Conservation (phyloP, 352 stramenopile genomes). For the Pythium dissotocum region DNA sequence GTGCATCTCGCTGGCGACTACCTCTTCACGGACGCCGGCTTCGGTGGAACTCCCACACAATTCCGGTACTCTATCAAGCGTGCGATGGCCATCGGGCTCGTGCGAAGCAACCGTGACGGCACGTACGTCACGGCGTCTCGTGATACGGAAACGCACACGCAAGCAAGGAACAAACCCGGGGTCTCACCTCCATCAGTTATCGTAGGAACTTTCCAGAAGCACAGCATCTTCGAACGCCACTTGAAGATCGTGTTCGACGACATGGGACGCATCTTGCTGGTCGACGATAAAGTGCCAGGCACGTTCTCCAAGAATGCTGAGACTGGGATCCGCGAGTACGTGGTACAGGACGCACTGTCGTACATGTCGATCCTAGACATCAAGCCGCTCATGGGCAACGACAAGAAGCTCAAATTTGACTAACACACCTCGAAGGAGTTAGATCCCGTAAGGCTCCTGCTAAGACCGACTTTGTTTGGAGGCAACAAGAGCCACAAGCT, state of each 20-base stretch:
- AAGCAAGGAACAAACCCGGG: background rate
- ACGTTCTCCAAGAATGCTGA: slow-evolving; percentile 32
- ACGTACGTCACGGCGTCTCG: slow-evolving; percentile 11
- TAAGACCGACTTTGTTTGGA: no score
- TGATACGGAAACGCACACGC: background rate
- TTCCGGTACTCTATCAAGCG: slow-evolving; percentile 43
- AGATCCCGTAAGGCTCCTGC: no score
- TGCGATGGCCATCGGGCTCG: slow-evolving; percentile 40
- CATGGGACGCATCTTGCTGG: slow-evolving; percentile 39
- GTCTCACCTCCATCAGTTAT: background rate
- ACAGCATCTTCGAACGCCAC: slow-evolving; percentile 16
- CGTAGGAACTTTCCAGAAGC: background rate
- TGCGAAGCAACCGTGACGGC: slow-evolving; percentile 18
- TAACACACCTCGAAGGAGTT: slow-evolving; percentile 2
- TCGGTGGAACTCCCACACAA: slow-evolving; percentile 32
- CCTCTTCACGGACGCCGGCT: slow-evolving; percentile 47
- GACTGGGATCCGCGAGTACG: slow-evolving; percentile 28
- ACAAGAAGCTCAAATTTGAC: slow-evolving; percentile 45
- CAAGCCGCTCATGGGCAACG: slow-evolving; percentile 49
- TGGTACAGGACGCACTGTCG: slow-evolving; percentile 49
- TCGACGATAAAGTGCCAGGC: slow-evolving; percentile 39
- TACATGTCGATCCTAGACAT: slow-evolving; percentile 25
- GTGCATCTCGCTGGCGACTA: slow-evolving; percentile 54
- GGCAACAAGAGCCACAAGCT: background rate
- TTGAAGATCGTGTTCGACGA: slow-evolving; percentile 34